Conservation (phyloP, 2,329 filamentous ascomycete genomes). For the Ascocoryne sarcoides region DNA sequence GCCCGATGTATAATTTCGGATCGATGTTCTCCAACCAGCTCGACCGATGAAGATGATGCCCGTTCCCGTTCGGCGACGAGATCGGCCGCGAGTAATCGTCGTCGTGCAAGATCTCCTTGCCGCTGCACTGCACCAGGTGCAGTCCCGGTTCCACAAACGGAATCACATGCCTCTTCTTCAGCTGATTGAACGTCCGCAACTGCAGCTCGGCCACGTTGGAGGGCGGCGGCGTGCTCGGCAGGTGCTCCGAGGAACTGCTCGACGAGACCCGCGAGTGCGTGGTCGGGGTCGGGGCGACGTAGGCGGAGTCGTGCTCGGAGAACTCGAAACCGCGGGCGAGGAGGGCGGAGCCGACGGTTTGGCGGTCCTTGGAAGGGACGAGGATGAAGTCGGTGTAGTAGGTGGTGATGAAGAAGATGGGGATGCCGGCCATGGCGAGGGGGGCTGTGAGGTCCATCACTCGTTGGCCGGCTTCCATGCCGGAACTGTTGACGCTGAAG, state of each 20-base stretch:
- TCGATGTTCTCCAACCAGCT: slow-evolving; percentile 53
- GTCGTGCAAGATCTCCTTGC: slow-evolving; percentile 32
- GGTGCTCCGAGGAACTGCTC: slow-evolving; percentile 33
- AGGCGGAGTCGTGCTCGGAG: slow-evolving; percentile 61
- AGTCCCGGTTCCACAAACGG: slow-evolving; percentile 63
- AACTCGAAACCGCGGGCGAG: slow-evolving; percentile 78
- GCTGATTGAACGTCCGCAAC: slow-evolving; percentile 69
- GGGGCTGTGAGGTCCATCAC: slow-evolving; percentile 89
- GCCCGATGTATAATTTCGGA: slow-evolving; percentile 52
- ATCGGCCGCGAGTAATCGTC: slow-evolving; percentile 31
- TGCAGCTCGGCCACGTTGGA: slow-evolving; percentile 73
- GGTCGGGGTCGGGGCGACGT: slow-evolving; percentile 41
- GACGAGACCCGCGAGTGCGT: slow-evolving; percentile 28
- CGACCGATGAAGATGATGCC: slow-evolving; percentile 9
- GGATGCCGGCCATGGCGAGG: slow-evolving; percentile 81
- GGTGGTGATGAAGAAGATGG: slow-evolving; percentile 97
- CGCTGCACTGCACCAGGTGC: slow-evolving; percentile 75
- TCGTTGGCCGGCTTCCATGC: slow-evolving; percentile 81
- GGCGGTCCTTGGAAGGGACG: slow-evolving; percentile 66
- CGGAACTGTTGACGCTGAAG: slow-evolving; percentile 82
- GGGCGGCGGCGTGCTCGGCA: slow-evolving; percentile 65
- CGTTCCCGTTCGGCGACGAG: slow-evolving; percentile 29
- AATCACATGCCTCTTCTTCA: slow-evolving; percentile 67
- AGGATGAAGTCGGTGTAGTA: slow-evolving; percentile 98
- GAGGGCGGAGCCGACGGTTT: slow-evolving; percentile 67